Evolutionary conservation across 75 land plant species (phyloP), one percentile per base, ranked within the genome.

Genomic region (Cupressus sempervirens): DNA sequence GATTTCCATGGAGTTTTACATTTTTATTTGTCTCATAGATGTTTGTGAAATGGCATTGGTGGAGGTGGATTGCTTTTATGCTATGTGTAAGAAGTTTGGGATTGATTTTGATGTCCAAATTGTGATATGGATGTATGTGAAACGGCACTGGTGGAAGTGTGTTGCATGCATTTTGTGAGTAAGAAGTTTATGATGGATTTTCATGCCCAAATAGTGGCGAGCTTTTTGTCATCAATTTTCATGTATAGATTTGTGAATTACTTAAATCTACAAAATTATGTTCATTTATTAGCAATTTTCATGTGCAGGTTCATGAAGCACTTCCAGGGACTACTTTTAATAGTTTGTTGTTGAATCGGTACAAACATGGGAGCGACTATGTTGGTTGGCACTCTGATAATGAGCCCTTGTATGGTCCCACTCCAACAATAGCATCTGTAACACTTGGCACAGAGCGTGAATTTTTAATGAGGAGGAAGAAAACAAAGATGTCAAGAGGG

Each of bases 301-400:
- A 46, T 84, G 29, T 79, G 48, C 84, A 95, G 96, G 95, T 95
- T 13, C 92, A 91, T 77, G 76, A 91, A 73, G 92, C 86, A 34
- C 87, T 94, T 86, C 94, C 94, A 29, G 92, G 92, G 45, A 89
- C 89, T 75, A 88, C 72, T 14, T 94, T 94, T 67, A 94, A 94
- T 65, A 95, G 93, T 88, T 85, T 95, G 35, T 86, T 95, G 11
- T 74, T 95, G 56, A 92, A 93, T 87, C 86, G 95, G 83, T 95
- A 95, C 83, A 93, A 91, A 82, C 85, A 76, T 80, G 95, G 96
- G 23, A 86, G 86, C 75, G 96, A 95, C 48, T 92, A 92, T 90
- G 96, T 93, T 41, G 85, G 89, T 53, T 95, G 96, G 96, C 98
- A 96, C 87, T 84, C 98, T 72, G 98, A 96, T 86, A 96, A 96